These are phyloP conservation scores for Novakomyces olei DNA, from an alignment of 805 yeast genomes.

Conservation along the genomic window DNA sequence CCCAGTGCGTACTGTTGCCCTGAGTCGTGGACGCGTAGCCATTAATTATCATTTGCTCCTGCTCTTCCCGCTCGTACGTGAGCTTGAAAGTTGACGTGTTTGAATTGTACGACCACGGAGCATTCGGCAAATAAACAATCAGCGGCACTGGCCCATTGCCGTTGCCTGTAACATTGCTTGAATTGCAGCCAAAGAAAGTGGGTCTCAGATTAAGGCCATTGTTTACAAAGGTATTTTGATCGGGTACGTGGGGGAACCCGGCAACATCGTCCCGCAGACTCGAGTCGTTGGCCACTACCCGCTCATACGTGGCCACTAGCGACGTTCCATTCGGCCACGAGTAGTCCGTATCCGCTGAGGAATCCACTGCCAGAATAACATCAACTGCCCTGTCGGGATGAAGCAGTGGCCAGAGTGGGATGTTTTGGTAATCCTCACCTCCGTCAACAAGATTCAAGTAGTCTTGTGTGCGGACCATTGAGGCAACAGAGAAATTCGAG, in stretches of 20 bases:
- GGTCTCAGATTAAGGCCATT: conserved; percentile 37
- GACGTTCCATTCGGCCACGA: conserved; percentile 52
- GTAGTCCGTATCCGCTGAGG: conserved; percentile 38
- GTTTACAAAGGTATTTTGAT: conserved; percentile 23
- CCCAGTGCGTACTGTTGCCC: conserved; percentile 38
- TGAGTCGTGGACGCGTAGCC: conserved; percentile 54
- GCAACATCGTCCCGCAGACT: conserved; percentile 12
- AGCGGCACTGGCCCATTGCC: conserved; percentile 25
- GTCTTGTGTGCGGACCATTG: no score
- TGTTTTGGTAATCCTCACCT: conserved; percentile 55
- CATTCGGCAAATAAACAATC: conserved; percentile 55
- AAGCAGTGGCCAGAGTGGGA: conserved; percentile 44
- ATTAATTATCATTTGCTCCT: conserved; percentile 38
- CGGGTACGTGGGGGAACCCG: conserved; percentile 48
- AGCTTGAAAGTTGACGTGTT: conserved; percentile 56
- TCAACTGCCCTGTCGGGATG: conserved; percentile 42
- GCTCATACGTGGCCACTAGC: conserved; percentile 25
- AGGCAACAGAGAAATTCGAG: not conserved
- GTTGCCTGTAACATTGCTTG: conserved; percentile 19
- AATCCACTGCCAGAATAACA: conserved; percentile 41
- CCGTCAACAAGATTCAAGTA: conserved; percentile 43
- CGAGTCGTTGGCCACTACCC: conserved; percentile 23
- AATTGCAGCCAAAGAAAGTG: conserved; percentile 62
- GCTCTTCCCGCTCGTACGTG: conserved; percentile 35
- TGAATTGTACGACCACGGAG: conserved; percentile 39